These are phyloP conservation scores for Tausonia pullulans DNA, from an alignment of 1,284 basidiomycete genomes.

Conservation along the genomic window DNA sequence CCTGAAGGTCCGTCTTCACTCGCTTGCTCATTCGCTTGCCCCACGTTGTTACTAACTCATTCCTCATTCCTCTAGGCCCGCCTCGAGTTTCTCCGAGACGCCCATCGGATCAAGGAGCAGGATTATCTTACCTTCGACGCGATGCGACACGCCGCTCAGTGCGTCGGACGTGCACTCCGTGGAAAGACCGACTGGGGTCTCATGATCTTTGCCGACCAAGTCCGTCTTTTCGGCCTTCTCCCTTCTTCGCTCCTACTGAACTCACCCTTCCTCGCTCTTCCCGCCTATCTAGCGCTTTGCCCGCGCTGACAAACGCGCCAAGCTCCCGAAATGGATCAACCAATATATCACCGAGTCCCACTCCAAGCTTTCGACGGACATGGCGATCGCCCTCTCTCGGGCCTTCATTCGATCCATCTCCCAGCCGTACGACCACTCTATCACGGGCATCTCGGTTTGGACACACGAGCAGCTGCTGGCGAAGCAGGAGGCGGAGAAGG, in stretches of 20 bases:
- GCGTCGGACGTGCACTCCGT: conserved; percentile 91
- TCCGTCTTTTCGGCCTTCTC: conserved; percentile 30
- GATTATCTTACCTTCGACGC: conserved; percentile 99
- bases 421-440: conserved; percentile 88
- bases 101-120: conserved; percentile 94
- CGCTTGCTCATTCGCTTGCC: background rate
- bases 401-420: conserved; percentile 96
- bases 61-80: conserved; percentile 47
- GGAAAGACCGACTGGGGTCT: conserved; percentile 99
- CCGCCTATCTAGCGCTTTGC: conserved; percentile 66
- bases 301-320: conserved; percentile 88
- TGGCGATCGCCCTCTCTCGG: conserved; percentile 92
- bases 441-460: conserved; percentile 92
- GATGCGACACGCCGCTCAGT: conserved; percentile 98
- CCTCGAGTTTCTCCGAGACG: conserved; percentile 94
- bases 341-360: conserved; percentile 97
- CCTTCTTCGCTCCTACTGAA: background rate
- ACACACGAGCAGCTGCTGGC: conserved; percentile 76
- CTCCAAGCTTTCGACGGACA: conserved; percentile 95
- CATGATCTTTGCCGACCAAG: conserved; percentile 99
- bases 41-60: too few relatives aligned
- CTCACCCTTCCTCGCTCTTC: background rate
- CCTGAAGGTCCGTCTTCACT: conserved; percentile 47
- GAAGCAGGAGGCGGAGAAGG: conserved; percentile 47
- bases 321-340: conserved; percentile 98